Percentiles rank a stretch among this genome's conserved stretches.
These are phyloP conservation scores for Silybum marianum DNA, from an alignment of 129 eudicot genomes.

Conservation along the genomic window DNA sequence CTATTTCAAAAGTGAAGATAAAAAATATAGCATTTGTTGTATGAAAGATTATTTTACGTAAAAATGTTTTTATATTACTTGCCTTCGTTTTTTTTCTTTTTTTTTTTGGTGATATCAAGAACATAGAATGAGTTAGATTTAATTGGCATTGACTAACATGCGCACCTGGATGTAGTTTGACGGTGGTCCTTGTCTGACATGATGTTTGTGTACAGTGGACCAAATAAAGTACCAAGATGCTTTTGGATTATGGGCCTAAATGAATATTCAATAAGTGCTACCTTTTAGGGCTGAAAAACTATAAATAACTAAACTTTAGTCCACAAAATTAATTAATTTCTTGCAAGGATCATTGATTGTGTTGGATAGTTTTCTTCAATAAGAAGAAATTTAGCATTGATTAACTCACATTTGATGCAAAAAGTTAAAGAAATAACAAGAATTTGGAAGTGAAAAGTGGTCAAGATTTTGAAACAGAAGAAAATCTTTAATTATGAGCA, in stretches of 20 bases:
- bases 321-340: not conserved
- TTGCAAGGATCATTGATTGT: not conserved
- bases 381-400: too few relatives aligned
- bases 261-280: constrained; percentile 11
- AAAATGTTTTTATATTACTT: too few relatives aligned
- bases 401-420: too few relatives aligned
- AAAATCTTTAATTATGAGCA: constrained; percentile 20
- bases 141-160: constrained; percentile 27
- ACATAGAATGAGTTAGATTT: too few relatives aligned
- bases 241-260: constrained; percentile 28
- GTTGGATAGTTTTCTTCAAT: not conserved
- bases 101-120: too few relatives aligned
- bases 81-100: too few relatives aligned
- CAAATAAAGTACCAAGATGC: constrained; percentile 10
- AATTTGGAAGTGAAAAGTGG: constrained; percentile 23
- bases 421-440: not conserved
- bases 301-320: not conserved
- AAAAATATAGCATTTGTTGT: too few relatives aligned
- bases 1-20: too few relatives aligned
- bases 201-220: constrained; percentile 24
- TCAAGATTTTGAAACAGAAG: constrained; percentile 23
- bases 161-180: constrained; percentile 17
- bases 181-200: constrained; percentile 20
- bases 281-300: constrained; percentile 18
- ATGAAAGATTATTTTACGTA: too few relatives aligned